Base-by-base conservation (phyloP, 495 filamentous ascomycete species). In the Pyronema omphalodes region DNA sequence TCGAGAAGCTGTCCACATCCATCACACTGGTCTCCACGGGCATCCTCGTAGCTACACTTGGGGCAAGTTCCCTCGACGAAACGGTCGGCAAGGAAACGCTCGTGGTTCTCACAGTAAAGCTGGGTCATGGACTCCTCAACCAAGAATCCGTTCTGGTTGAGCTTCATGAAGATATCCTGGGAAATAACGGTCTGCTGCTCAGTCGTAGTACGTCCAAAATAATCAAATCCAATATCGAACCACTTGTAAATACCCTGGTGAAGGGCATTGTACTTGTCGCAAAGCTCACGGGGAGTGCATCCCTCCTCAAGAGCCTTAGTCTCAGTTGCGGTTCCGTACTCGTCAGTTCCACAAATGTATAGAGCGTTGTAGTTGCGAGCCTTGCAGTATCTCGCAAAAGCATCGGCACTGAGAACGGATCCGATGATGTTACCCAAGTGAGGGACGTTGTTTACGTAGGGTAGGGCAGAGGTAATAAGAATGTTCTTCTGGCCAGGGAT, bases 381-480 rank as follows among this genome's bases (percentile, higher is more conserved):
- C 64, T 83, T 82, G 64, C 76, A 78, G 63, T 70, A 80, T 76
- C 76, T 69, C 61, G 79, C 70, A 62, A 86, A 93, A 64, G 82
- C 81, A 69, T 88, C 84, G 37, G 84, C 83, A 59, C 78, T 81
- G 62, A 96, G 76, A 37, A 94, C 87, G 58, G 81, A 86, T 53
- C 91, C 91, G 52, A 95, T 76, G 53, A 95, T 81, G 68, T 98
- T 98, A 52, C 91, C 88, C 62, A 94, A 73, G 69, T 94, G 89
- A 50, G 89, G 91, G 8, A 93, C 85, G 69, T 94, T 95, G 71
- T 96, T 96, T 50, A 94, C 88, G 65, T 95, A 96, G 41, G 86
- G 84, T 36, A 87, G 62, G 41, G 83, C 81, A 53, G 76, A 80
- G 8, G 75, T 83, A 37, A 82, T 73, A 23, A 83, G 67, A 45